These are phyloP conservation scores for Phtheirospermum japonicum DNA, from an alignment of 257 asterid species.

Conservation along the genomic window DNA sequence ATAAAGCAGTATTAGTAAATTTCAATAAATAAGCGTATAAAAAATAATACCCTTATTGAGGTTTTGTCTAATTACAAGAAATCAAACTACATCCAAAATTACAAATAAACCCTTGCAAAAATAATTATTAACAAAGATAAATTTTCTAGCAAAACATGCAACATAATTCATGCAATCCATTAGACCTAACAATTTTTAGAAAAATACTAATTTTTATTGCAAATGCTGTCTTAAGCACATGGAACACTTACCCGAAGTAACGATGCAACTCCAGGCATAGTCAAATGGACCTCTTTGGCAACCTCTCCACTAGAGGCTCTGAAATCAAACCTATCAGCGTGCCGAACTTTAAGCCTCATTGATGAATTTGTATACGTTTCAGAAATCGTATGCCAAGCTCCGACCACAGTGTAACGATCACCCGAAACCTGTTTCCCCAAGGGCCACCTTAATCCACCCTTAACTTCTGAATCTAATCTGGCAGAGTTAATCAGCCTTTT, in stretches of 20 bases:
- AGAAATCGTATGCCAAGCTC: conserved; percentile 43
- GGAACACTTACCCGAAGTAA: conserved; percentile 37
- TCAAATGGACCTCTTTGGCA: conserved; percentile 40
- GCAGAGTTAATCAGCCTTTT: conserved; percentile 40
- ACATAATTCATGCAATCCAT: no score
- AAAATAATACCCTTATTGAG: no score
- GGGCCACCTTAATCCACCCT: conserved; percentile 57
- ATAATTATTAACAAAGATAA: no score
- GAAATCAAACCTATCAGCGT: conserved; percentile 53
- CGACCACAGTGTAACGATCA: conserved; percentile 37
- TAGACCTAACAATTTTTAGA: no score
- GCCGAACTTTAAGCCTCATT: conserved; percentile 41
- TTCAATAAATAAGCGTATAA: no score
- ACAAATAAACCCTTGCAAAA: no score
- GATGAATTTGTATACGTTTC: conserved; percentile 37
- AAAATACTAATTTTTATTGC: not conserved
- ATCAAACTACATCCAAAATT: no score
- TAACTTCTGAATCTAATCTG: conserved; percentile 38
- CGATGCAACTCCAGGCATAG: conserved; percentile 36
- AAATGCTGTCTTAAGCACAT: not conserved
- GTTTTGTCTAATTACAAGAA: no score
- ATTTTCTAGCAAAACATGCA: no score
- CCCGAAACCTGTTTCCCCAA: conserved; percentile 39
- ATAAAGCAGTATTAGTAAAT: no score
- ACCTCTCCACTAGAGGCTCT: conserved; percentile 46